Evolutionary conservation across 352 stramenopile genomes (phyloP).

Genomic region (Pythium rhizo-oryzae): DNA sequence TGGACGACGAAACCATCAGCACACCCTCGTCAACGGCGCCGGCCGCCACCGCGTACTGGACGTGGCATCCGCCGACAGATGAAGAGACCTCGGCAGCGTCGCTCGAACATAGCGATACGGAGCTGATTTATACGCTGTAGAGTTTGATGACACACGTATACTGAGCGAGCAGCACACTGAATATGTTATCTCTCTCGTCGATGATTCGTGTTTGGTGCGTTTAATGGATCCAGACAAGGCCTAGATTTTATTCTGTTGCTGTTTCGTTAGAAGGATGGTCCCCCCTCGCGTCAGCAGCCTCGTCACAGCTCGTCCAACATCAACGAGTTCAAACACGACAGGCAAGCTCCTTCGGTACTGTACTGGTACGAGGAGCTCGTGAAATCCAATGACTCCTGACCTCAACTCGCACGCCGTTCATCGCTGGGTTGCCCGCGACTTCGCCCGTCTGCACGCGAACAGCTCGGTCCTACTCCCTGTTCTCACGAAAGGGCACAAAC

Average conservation of each 20-base stretch:
- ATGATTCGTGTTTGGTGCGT: too few relatives aligned
- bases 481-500: background rate
- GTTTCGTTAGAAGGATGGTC: too few relatives aligned
- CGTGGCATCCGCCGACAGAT: background rate
- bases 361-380: background rate
- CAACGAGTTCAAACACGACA: too few relatives aligned
- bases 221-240: too few relatives aligned
- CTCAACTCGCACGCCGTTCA: background rate
- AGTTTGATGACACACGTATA: background rate
- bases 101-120: background rate
- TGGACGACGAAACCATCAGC: background rate
- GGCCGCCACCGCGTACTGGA: background rate
- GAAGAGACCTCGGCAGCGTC: background rate
- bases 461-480: background rate
- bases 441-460: background rate
- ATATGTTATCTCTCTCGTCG: too few relatives aligned
- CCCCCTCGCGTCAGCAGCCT: background rate
- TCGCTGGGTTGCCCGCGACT: background rate
- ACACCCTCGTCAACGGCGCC: background rate
- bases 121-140: background rate
- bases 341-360: background rate
- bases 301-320: background rate
- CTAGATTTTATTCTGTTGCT: too few relatives aligned
- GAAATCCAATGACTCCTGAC: background rate
- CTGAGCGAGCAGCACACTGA: background rate